Percentiles rank a stretch among this genome's conserved stretches.
Conservation (phyloP, 1,284 basidiomycete species). For the Prillingera fragicola region DNA sequence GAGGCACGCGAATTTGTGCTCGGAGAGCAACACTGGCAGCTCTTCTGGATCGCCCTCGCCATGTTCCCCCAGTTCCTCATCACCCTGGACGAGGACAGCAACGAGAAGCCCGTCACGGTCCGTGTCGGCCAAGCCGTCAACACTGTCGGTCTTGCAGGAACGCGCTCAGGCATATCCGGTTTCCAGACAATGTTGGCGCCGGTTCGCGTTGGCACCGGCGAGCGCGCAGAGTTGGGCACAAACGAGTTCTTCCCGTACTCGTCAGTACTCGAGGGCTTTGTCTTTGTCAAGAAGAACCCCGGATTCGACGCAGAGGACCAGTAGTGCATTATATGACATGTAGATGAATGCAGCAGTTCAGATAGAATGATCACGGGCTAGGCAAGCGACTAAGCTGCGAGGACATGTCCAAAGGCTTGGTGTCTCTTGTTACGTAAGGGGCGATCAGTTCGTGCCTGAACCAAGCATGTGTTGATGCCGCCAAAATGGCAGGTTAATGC, state of each 20-base stretch:
- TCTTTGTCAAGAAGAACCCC: conserved; percentile 79
- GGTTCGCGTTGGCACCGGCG: conserved; percentile 85
- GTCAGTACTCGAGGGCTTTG: conserved; percentile 82
- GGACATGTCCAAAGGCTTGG: neutral
- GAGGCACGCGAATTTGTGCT: conserved; percentile 91
- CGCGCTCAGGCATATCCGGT: conserved; percentile 41
- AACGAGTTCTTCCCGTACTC: conserved; percentile 93
- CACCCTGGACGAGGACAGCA: conserved; percentile 86
- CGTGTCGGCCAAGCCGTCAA: conserved; percentile 78
- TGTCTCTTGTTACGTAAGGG: too few species aligned
- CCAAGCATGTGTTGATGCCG: too few species aligned
- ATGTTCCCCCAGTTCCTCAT: conserved; percentile 99
- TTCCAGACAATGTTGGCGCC: conserved; percentile 98
- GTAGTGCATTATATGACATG: too few species aligned
- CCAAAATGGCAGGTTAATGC: neutral
- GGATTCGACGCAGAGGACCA: too few species aligned
- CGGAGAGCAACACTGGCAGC: conserved; percentile 96
- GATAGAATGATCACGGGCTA: conserved; percentile 1
- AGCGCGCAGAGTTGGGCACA: conserved; percentile 90
- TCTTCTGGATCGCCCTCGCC: conserved; percentile 87
- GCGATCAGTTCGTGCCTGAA: too few species aligned
- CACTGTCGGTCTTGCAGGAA: conserved; percentile 47
- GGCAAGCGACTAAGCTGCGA: neutral
- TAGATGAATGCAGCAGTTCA: too few species aligned
- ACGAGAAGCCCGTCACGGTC: conserved; percentile 79